phyloP scores from a whole-genome alignment of 495 filamentous ascomycete genomes.

The Lasiosphaeria hispida region DNA sequence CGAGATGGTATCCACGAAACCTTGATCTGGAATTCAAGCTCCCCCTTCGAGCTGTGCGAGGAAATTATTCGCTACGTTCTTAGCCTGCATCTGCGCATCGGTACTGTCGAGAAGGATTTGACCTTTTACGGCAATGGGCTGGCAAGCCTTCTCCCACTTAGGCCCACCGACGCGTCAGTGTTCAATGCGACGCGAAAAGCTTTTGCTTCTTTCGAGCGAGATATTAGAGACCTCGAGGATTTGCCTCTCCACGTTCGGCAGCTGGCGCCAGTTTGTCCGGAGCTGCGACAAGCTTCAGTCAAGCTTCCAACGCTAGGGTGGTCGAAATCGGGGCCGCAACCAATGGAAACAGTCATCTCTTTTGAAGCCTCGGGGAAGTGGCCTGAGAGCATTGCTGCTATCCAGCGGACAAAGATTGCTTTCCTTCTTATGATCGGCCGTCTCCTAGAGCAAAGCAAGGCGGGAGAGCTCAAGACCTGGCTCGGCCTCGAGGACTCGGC shows the following conservation, averaged over 20 bases:
- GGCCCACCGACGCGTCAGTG: conserved; percentile 38
- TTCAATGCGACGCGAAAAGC: conserved; percentile 57
- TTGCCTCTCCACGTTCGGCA: conserved; percentile 80
- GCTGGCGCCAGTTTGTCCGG: conserved; percentile 65
- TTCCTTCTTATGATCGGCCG: conserved; percentile 81
- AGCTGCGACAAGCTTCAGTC: conserved; percentile 71
- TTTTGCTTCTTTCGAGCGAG: conserved; percentile 68
- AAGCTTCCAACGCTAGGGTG: conserved; percentile 44
- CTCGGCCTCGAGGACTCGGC: conserved; percentile 78
- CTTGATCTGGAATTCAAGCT: conserved; percentile 73
- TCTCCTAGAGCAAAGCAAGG: conserved; percentile 56
- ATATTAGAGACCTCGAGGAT: conserved; percentile 70
- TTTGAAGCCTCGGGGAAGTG: conserved; percentile 93
- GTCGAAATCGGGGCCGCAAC: conserved; percentile 34
- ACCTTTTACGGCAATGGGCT: conserved; percentile 62
- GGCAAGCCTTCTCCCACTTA: conserved; percentile 50
- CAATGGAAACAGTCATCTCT: conserved; percentile 69
- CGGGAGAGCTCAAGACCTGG: conserved; percentile 52
- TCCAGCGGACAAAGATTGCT: conserved; percentile 90
- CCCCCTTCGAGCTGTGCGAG: conserved; percentile 61
- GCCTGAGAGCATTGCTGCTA: conserved; percentile 86
- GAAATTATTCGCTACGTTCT: conserved; percentile 79
- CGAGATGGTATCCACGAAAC: conserved; percentile 73
- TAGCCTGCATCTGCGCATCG: conserved; percentile 55
- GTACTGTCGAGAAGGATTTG: conserved; percentile 44